phyloP scores from a whole-genome alignment of 176 grass and related monocot species.

The Neostapfia colusana region DNA sequence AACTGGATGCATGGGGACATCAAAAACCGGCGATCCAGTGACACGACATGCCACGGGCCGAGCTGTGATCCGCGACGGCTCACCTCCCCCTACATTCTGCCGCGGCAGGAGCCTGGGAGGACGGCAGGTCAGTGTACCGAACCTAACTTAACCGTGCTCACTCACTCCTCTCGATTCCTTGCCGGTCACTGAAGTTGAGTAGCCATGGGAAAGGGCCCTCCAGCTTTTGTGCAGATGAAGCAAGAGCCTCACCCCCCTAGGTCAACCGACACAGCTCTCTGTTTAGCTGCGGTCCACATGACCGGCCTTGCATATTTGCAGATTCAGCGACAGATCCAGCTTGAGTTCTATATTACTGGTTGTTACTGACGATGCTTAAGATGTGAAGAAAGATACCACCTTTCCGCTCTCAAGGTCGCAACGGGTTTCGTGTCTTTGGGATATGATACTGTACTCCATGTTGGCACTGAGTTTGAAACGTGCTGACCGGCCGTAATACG shows the following conservation, averaged over 20 bases:
- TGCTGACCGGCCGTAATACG: not conserved
- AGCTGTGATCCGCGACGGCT: conserved; percentile 11
- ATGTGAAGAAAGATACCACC: not conserved
- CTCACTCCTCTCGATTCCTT: conserved; percentile 11
- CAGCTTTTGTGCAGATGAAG: conserved; percentile 44
- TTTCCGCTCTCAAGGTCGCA: not conserved
- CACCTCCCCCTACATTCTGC: conserved; percentile 27
- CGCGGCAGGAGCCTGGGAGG: not conserved
- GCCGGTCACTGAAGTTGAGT: conserved; percentile 38
- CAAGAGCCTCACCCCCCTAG: conserved; percentile 10
- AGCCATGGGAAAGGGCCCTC: conserved; percentile 32
- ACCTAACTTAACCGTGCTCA: conserved; percentile 26
- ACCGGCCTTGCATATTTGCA: not conserved
- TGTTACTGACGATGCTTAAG: not conserved
- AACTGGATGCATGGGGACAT: not conserved
- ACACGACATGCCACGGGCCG: conserved; percentile 16
- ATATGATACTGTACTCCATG: not conserved
- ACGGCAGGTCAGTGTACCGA: conserved; percentile 43
- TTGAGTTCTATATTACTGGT: not conserved
- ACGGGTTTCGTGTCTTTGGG: not conserved
- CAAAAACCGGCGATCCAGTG: not conserved
- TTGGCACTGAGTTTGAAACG: not conserved
- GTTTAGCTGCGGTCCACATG: not conserved
- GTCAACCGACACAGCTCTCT: conserved; percentile 5
- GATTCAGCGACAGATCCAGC: not conserved